Base-by-base conservation (phyloP, 495 filamentous ascomycete genomes). In the Tuber indicum region DNA sequence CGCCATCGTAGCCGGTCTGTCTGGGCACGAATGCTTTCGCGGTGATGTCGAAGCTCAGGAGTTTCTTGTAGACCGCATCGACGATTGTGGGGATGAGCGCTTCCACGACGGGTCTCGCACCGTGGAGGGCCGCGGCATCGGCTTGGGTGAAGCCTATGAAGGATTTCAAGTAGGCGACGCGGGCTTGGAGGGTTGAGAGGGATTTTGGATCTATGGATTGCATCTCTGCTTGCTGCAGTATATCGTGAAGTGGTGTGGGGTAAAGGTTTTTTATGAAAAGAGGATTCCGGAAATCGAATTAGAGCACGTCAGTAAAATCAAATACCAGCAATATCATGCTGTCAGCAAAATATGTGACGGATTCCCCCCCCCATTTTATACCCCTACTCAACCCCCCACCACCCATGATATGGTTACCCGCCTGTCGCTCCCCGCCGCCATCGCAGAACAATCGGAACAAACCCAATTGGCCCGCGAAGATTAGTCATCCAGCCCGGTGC, bases 11-110 rank as follows among this genome's bases (percentile, higher is more conserved):
- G 21, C 81, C 85, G 7, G 85, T 84, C 46, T 85, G 84, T n/a
- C 79, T 81, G 1, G 85, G 85, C 3, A 85, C 79, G 74, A 86
- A 86, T 4, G 85, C 83, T 32, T 77, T 73, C 7, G 85, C 85
- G 3, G 85, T 86, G 77, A 86, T 86, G 76, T 86, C 85, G 81
- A 82, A 86, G 44, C 74, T 77, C 17, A 86, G 78, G 14, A 86
- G 82, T 69, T 86, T 86, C 4, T 21, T 75, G 77, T 86, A 86
- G 17, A 86, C 85, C 0, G 82, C 75, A 2, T 85, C 82, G n/a
- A 86, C 79, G 39, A 86, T 75, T 12, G 77, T 17, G 23, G 85
- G 85, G 66, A 86, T 76, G 0, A 86, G 79, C 0, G 84, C 80
- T 7, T 77, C 80, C 36, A 86, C 76, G 19, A 85, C 73, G 0